Evolutionary conservation across 805 yeast species (phyloP).

Genomic region (Barnettozyma populi): DNA sequence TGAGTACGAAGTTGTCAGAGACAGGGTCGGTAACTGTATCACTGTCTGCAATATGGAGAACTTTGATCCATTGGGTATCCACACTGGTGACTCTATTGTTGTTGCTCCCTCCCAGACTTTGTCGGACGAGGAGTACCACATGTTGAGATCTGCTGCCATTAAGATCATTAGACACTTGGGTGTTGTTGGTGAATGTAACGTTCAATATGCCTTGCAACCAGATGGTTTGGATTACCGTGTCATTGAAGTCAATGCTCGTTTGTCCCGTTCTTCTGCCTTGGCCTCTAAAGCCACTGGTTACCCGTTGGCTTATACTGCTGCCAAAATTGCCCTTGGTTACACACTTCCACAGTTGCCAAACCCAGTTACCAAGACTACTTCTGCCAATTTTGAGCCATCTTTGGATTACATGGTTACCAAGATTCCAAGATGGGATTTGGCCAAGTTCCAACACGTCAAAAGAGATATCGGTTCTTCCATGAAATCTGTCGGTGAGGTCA

Average conservation of each 20-base stretch:
- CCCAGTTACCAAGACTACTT: constrained; percentile 93
- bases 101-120: constrained; percentile 98
- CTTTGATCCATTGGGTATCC: constrained; percentile 96
- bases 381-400: constrained; percentile 96
- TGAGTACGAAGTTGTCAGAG: constrained; percentile 97
- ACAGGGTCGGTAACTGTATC: constrained; percentile 92
- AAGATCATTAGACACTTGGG: constrained; percentile 96
- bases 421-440: constrained; percentile 97
- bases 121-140: constrained; percentile 95
- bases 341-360: constrained; percentile 93
- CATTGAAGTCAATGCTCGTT: constrained; percentile 95
- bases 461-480: constrained; percentile 91
- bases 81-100: constrained; percentile 98
- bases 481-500: constrained; percentile 99
- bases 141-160: constrained; percentile 96
- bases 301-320: constrained; percentile 98
- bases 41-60: constrained; percentile 99
- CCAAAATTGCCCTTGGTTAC: constrained; percentile 91
- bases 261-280: constrained; percentile 94
- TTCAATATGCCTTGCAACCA: constrained; percentile 94
- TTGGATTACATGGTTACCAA: constrained; percentile 94
- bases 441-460: constrained; percentile 93
- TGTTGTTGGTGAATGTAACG: constrained; percentile 98
- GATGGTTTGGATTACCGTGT: constrained; percentile 94
- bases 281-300: constrained; percentile 99